Conservation (phyloP, 768 basidiomycete genomes). For the Sarcodon aspratus region DNA sequence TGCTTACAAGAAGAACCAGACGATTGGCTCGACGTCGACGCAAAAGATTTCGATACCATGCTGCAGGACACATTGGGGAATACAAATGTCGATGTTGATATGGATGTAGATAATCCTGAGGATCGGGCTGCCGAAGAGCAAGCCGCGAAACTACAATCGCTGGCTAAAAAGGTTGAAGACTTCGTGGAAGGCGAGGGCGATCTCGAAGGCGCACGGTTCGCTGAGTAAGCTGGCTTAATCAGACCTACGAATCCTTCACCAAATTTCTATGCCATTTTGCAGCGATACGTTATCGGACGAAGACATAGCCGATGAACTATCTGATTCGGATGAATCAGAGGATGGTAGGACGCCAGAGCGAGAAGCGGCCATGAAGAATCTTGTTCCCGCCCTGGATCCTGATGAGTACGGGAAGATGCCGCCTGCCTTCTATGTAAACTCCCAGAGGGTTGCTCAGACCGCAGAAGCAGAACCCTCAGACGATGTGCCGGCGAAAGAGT, state of each 20-base stretch:
- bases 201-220: conserved; percentile 79
- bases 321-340: conserved; percentile 21
- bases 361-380: conserved; percentile 55
- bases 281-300: conserved; percentile 69
- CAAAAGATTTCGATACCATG: conserved; percentile 64
- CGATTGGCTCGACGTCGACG: conserved; percentile 78
- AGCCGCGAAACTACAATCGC: conserved; percentile 54
- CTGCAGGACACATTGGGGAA: conserved; percentile 31
- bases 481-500: conserved; percentile 3
- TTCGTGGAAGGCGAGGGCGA: conserved; percentile 90
- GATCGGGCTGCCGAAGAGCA: conserved; percentile 51
- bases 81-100: conserved; percentile 16
- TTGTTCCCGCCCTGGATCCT: conserved; percentile 71
- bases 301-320: conserved; percentile 27
- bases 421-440: conserved; percentile 53
- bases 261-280: conserved; percentile 17
- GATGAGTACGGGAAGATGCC: conserved; percentile 89
- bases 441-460: conserved; percentile 49
- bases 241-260: not conserved
- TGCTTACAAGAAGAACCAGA: conserved; percentile 54
- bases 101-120: conserved; percentile 40
- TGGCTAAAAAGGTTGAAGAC: conserved; percentile 79
- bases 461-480: conserved; percentile 32
- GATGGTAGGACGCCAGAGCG: conserved; percentile 20
- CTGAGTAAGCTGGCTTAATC: conserved; percentile 52